phyloP scores from a whole-genome alignment of 2,329 filamentous ascomycete genomes.

The Hypoxylon sp. region DNA sequence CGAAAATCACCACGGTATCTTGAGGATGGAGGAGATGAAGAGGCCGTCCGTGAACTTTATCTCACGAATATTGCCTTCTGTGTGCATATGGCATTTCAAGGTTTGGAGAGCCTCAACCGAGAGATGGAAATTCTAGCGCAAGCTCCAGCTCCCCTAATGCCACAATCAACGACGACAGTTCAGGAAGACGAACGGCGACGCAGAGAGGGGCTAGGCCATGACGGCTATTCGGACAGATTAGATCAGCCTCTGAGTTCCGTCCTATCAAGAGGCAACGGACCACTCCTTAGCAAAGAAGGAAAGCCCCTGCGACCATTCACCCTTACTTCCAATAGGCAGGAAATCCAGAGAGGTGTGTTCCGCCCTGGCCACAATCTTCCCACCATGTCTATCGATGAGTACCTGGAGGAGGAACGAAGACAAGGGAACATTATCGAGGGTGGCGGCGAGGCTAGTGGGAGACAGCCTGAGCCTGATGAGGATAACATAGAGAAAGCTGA shows the following conservation, averaged over 20 bases:
- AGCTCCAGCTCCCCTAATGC: slow-evolving; percentile 65
- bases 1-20: slow-evolving; percentile 53
- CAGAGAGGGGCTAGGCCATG: slow-evolving; percentile 46
- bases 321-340: slow-evolving; percentile 77
- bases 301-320: slow-evolving; percentile 93
- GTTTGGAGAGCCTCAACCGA: slow-evolving; percentile 84
- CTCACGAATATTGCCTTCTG: slow-evolving; percentile 77
- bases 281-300: slow-evolving; percentile 79
- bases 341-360: slow-evolving; percentile 83
- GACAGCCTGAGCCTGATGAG: slow-evolving; percentile 80
- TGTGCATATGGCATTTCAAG: slow-evolving; percentile 83
- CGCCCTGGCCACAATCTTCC: slow-evolving; percentile 90
- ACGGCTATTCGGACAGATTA: slow-evolving; percentile 75
- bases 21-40: slow-evolving; percentile 78
- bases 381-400: slow-evolving; percentile 98
- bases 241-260: slow-evolving; percentile 69
- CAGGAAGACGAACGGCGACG: slow-evolving; percentile 57
- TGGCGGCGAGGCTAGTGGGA: slow-evolving; percentile 77
- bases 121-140: slow-evolving; percentile 84
- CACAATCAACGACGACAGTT: slow-evolving; percentile 55
- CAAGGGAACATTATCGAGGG: slow-evolving; percentile 91
- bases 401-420: slow-evolving; percentile 87
- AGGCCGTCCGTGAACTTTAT: slow-evolving; percentile 80
- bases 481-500: slow-evolving; percentile 90
- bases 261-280: slow-evolving; percentile 64